Evolutionary conservation across 2,329 filamentous ascomycete species (phyloP), one percentile per base, ranked within the genome.

Genomic region (Helotiales sp.): DNA sequence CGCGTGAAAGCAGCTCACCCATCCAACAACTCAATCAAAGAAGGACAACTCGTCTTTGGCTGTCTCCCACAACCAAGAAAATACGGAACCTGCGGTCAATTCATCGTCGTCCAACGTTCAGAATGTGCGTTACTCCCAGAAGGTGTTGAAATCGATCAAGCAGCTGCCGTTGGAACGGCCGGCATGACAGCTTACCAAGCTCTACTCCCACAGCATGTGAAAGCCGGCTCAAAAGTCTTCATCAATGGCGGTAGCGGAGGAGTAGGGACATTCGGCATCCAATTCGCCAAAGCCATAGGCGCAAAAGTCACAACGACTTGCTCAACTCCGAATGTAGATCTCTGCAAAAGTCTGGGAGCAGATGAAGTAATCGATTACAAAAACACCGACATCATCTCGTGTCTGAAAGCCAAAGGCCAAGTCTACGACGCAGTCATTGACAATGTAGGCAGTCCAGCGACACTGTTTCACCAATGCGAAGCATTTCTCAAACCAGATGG

Each of bases 181-280:
- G 78, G 74, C 1, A 68, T 79, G 66, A 82, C 80, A 11, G 79
- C 79, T 0, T 72, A 81, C 6, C 79, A 82, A 52, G 40, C 64
- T 28, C 76, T 87, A 30, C 73, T 84, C 28, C 80, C 80, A 0
- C 76, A 82, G 65, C 30, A 34, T n/a, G 80, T 84, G 55, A 78
- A 79, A 26, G 69, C 76, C 4, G 86, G 86, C 20, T 81, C 85
- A 58, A 84, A 82, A 71, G 81, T 91, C 6, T 86, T 90, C 71
- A 83, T 91, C 75, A 90, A 91, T 69, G 88, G 87, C n/a, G 88
- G 87, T 0, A 86, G 83, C 7, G 89, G 89, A 4, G 89, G 88
- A 0, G 84, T 82, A 0, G 89, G 89, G 0, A 82, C 83, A 0
- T 89, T 83, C 64, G 83, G 81, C 0, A 86, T 91, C 64, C 89